Evolutionary conservation across 2,329 filamentous ascomycete species (phyloP).

Genomic region (Claviceps citrina): DNA sequence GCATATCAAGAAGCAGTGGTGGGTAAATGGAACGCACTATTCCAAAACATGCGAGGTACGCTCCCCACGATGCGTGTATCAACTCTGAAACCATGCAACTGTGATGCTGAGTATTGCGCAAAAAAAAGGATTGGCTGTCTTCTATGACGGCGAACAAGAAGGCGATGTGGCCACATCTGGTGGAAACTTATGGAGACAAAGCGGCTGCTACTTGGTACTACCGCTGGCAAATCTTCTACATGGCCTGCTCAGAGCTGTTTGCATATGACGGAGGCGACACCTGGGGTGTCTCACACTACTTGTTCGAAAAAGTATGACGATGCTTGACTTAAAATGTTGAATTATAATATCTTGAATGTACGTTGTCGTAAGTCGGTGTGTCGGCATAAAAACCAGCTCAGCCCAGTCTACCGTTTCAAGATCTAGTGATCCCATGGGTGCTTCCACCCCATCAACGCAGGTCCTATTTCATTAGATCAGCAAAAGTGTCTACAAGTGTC

Average conservation of each 20-base stretch:
- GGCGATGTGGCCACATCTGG: constrained; percentile 46
- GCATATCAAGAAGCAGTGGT: constrained; percentile 48
- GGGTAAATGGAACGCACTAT: constrained; percentile 54
- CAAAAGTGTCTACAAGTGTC: background rate
- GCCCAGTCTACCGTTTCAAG: too few species aligned
- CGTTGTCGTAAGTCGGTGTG: background rate
- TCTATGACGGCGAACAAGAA: constrained; percentile 44
- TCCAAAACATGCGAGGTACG: constrained; percentile 52
- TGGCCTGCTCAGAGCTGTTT: constrained; percentile 57
- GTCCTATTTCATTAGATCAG: constrained; percentile 26
- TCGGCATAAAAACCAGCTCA: background rate
- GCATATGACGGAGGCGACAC: constrained; percentile 48
- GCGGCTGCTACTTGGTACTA: constrained; percentile 49
- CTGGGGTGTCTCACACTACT: constrained; percentile 52
- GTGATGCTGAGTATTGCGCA: background rate
- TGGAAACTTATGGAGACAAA: constrained; percentile 48
- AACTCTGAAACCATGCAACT: background rate
- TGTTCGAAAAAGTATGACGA: constrained; percentile 44
- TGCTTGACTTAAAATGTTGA: constrained; percentile 4
- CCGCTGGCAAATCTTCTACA: constrained; percentile 57
- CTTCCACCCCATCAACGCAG: constrained; percentile 79
- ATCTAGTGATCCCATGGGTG: constrained; percentile 89
- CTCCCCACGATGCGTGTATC: constrained; percentile 3
- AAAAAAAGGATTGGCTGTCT: constrained; percentile 40
- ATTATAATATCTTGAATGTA: background rate